Percentiles rank a stretch among this genome's conserved stretches.
Conservation (phyloP, 805 yeast genomes). For the Yamadazyma laniorum region DNA sequence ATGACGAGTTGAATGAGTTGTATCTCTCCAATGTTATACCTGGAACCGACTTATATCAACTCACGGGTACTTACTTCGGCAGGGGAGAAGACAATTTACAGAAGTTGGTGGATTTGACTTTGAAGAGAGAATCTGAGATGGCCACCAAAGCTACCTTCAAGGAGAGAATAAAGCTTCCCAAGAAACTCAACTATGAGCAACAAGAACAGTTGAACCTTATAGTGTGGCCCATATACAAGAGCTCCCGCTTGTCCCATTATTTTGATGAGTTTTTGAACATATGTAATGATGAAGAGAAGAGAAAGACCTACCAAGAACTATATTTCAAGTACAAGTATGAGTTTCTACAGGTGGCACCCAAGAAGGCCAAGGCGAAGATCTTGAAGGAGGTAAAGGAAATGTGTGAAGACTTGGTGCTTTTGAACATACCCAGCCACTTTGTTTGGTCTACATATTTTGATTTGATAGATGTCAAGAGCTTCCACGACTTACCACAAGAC, state of each 20-base stretch:
- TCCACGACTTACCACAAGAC: conserved; percentile 47
- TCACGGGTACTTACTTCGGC: conserved; percentile 44
- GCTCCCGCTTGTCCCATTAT: conserved; percentile 51
- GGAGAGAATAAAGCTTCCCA: conserved; percentile 50
- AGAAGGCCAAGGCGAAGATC: conserved; percentile 26
- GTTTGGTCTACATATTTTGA: conserved; percentile 79
- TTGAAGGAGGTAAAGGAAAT: conserved; percentile 48
- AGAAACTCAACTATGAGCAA: conserved; percentile 41
- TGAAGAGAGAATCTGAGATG: conserved; percentile 38
- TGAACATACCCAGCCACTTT: conserved; percentile 55
- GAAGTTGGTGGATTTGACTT: conserved; percentile 42
- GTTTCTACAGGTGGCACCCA: conserved; percentile 56
- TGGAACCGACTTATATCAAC: conserved; percentile 51
- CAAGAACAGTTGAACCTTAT: conserved; percentile 34
- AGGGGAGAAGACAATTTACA: conserved; percentile 45
- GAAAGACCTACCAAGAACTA: conserved; percentile 60
- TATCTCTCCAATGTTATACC: conserved; percentile 56
- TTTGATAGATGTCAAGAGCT: conserved; percentile 58
- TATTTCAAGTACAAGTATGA: conserved; percentile 57
- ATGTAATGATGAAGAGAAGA: conserved; percentile 55
- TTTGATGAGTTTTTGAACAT: conserved; percentile 58
- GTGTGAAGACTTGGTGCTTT: conserved; percentile 70
- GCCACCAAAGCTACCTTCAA: conserved; percentile 43
- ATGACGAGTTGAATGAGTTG: conserved; percentile 38
- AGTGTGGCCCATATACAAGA: conserved; percentile 47